A percentile compares a stretch with the other conserved stretches of the same genome.
Evolutionary conservation across 768 basidiomycete genomes (phyloP).

Genomic region (Pholiota molesta): DNA sequence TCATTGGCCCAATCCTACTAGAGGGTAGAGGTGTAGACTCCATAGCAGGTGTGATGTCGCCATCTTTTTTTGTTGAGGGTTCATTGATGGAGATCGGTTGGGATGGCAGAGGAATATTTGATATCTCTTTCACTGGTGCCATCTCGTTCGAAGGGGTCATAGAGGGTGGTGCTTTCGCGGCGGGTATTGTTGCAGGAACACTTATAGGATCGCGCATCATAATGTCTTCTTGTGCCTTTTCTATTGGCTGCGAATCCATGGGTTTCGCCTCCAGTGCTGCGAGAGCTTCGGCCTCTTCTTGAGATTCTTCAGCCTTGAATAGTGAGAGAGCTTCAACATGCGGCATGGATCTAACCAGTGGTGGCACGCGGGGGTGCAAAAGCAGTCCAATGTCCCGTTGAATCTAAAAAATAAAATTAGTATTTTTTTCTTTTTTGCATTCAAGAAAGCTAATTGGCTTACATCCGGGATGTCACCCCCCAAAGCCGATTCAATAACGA

Average conservation of each 20-base stretch:
- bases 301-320: conserved; percentile 62
- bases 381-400: conserved; percentile 57
- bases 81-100: not conserved
- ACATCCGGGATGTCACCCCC: conserved; percentile 32
- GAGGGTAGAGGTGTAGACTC: not conserved
- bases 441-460: conserved; percentile 14
- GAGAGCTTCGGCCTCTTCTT: conserved; percentile 59
- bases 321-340: conserved; percentile 63
- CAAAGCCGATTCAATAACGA: conserved; percentile 50
- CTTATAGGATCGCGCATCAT: conserved; percentile 25
- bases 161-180: not conserved
- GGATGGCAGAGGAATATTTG: not conserved
- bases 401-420: conserved; percentile 17
- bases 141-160: not conserved
- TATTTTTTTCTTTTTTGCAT: not conserved
- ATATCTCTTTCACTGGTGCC: not conserved
- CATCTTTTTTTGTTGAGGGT: not conserved
- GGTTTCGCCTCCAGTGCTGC: conserved; percentile 40
- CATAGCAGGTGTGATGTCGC: not conserved
- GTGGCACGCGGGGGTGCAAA: conserved; percentile 81
- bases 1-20: not conserved
- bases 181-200: not conserved
- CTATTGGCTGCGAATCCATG: conserved; percentile 10
- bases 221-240: conserved; percentile 23
- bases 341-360: conserved; percentile 69